These are phyloP conservation scores for sorghum (Sorghum bicolor) DNA, from an alignment of 176 grass and related monocot genomes.

Conservation along the genomic window Sorghum_bicolor_NCBIv3 NC_012872.2:57052001-57052500, in stretches of 20 bases:
- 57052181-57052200: conserved; percentile 49
- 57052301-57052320: background rate
- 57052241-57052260: background rate
- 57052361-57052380: background rate
- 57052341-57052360: background rate
- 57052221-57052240: background rate
- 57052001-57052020: conserved; percentile 16
- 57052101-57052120: conserved; percentile 41
- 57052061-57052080: conserved; percentile 33
- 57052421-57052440: background rate
- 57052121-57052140: conserved; percentile 38
- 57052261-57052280: background rate
- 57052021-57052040: conserved; percentile 38
- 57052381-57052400: background rate
- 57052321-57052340: conserved; percentile 34
- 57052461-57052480: conserved; percentile 9
- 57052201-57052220: conserved; percentile 1
- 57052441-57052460: conserved; percentile 5
- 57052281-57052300: background rate
- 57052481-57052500: background rate
- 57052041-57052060: conserved; percentile 73
- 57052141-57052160: conserved; percentile 11
- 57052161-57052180: background rate
- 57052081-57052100: conserved; percentile 27
- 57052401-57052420: conserved; percentile 30